Evolutionary conservation across 2,329 filamentous ascomycete genomes (phyloP).

Genomic region (Pseudofabraea citricarpa): DNA sequence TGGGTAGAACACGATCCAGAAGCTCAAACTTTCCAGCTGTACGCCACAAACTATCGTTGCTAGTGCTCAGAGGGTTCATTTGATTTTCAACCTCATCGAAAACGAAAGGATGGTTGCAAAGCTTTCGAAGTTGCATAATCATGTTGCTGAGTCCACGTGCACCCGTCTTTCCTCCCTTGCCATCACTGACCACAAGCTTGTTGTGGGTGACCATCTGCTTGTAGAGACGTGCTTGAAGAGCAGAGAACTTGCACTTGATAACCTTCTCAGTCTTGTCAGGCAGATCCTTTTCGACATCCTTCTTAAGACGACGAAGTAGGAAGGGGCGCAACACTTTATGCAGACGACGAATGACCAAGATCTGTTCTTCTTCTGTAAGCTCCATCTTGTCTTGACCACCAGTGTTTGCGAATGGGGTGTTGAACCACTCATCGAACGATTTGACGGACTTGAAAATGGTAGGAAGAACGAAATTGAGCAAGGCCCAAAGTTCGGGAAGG

Average conservation of each 20-base stretch:
- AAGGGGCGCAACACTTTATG: slow-evolving; percentile 98
- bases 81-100: slow-evolving; percentile 98
- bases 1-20: slow-evolving; percentile 85
- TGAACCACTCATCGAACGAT: slow-evolving; percentile 99
- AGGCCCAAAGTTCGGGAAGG: slow-evolving; percentile 89
- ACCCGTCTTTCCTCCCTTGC: slow-evolving; percentile 90
- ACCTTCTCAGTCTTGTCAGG: slow-evolving; percentile 99
- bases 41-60: slow-evolving; percentile 92
- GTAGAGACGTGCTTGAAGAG: slow-evolving; percentile 88
- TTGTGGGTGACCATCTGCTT: slow-evolving; percentile 97
- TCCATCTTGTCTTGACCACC: slow-evolving; percentile 99
- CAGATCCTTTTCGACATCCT: slow-evolving; percentile 97
- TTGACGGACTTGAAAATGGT: slow-evolving; percentile 99
- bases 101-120: slow-evolving; percentile 98
- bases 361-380: slow-evolving; percentile 97
- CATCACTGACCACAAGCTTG: slow-evolving; percentile 88
- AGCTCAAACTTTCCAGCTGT: slow-evolving; percentile 97
- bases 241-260: slow-evolving; percentile 98
- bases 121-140: slow-evolving; percentile 98
- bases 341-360: slow-evolving; percentile 94
- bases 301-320: slow-evolving; percentile 96
- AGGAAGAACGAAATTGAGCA: slow-evolving; percentile 96
- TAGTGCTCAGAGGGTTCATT: slow-evolving; percentile 85
- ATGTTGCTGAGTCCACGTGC: slow-evolving; percentile 97
- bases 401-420: slow-evolving; percentile 97